phyloP scores from a whole-genome alignment of 352 stramenopile genomes.

The Phytophthora pistaciae region DNA sequence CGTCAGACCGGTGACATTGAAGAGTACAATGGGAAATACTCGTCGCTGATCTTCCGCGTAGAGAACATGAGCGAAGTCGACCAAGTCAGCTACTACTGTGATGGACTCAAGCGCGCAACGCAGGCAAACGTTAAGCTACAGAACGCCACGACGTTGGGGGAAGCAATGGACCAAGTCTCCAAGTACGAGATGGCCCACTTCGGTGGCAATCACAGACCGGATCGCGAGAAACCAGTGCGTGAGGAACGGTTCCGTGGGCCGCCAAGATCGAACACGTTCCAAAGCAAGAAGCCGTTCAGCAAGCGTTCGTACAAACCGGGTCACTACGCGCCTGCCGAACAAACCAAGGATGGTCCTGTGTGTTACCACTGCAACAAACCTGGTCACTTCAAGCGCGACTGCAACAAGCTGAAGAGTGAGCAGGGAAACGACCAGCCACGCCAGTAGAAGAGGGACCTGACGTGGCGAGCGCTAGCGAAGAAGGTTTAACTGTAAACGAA shows the following conservation, averaged over 20 bases:
- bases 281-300: constrained; percentile 16
- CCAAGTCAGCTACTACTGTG: constrained; percentile 16
- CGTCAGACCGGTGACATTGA: background rate
- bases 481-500: constrained; percentile 24
- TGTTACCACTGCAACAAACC: constrained; percentile 18
- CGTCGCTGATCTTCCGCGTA: background rate
- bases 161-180: constrained; percentile 18
- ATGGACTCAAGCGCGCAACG: constrained; percentile 12
- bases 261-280: background rate
- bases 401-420: constrained; percentile 15
- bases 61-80: constrained; percentile 1
- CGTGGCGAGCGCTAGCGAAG: constrained; percentile 14
- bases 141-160: background rate
- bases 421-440: constrained; percentile 22
- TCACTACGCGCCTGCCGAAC: constrained; percentile 5
- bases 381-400: constrained; percentile 11
- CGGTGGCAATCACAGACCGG: background rate
- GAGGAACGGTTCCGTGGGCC: constrained; percentile 4
- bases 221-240: constrained; percentile 12
- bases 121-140: constrained; percentile 12
- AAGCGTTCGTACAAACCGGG: constrained; percentile 16
- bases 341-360: constrained; percentile 14
- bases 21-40: background rate
- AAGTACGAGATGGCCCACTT: constrained; percentile 29
- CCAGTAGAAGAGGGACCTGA: constrained; percentile 29